phyloP scores from a whole-genome alignment of 78 protist species.

The Dictyostelium brefeldianum region DNA sequence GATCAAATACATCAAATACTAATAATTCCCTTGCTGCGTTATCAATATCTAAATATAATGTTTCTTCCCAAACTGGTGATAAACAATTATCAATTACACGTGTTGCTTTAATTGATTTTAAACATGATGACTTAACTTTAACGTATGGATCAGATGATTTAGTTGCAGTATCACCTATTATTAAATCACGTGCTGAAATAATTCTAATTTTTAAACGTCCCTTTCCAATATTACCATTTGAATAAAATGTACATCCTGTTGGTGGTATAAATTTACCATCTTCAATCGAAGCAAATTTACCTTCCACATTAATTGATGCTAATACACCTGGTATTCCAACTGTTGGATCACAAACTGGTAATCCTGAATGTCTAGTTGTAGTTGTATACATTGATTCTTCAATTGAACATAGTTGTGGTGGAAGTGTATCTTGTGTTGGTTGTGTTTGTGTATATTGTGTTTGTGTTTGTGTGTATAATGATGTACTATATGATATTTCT shows the following conservation, averaged over 20 bases:
- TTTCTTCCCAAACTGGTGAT: constrained; percentile 24
- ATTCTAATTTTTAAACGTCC: background rate
- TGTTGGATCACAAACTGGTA: background rate
- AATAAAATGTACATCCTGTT: background rate
- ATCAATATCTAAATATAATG: background rate
- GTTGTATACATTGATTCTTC: background rate
- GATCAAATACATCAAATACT: constrained; percentile 36
- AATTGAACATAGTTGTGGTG: background rate
- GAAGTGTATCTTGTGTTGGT: background rate
- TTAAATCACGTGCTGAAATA: background rate
- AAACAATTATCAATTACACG: background rate
- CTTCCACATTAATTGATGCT: background rate
- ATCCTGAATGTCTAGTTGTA: background rate
- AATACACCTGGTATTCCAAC: background rate
- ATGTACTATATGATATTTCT: background rate
- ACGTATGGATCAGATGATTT: constrained; percentile 8
- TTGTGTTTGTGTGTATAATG: background rate
- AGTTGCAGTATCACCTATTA: background rate
- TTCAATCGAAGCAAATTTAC: background rate
- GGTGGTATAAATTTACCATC: background rate
- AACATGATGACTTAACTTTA: constrained; percentile 2
- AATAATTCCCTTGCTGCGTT: background rate
- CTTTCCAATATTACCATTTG: background rate
- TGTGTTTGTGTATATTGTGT: background rate
- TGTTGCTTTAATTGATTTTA: background rate